These are phyloP conservation scores for Talaromyces proteolyticus DNA, from an alignment of 495 filamentous ascomycete species.

Conservation along the genomic window DNA sequence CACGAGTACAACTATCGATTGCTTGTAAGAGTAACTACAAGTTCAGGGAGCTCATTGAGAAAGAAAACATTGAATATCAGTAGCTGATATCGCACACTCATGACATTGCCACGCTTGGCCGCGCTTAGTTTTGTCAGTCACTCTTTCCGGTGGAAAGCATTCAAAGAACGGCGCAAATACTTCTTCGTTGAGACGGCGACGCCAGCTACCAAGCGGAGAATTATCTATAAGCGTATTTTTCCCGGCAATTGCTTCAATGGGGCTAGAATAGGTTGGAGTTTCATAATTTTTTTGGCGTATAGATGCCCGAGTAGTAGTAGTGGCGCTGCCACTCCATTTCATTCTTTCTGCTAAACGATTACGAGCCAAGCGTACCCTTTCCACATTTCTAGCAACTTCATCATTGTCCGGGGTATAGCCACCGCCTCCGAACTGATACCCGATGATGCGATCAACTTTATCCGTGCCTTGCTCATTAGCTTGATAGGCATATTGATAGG, in stretches of 20 bases:
- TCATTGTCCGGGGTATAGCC: not conserved
- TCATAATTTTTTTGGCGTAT: not conserved
- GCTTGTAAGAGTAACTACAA: not conserved
- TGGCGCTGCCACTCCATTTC: not conserved
- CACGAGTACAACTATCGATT: no score
- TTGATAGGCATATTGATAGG: not conserved
- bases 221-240: not conserved
- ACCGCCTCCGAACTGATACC: not conserved
- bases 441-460: not conserved
- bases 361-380: not conserved
- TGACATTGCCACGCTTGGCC: not conserved
- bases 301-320: not conserved
- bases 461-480: not conserved
- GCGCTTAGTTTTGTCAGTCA: no score
- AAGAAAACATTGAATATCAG: not conserved
- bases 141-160: not conserved
- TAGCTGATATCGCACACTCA: not conserved
- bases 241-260: not conserved
- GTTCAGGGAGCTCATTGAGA: not conserved
- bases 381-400: not conserved
- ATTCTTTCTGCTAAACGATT: not conserved
- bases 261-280: not conserved
- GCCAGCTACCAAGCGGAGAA: not conserved
- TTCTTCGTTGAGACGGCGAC: not conserved
- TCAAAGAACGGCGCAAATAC: not conserved